Evolutionary conservation across 768 basidiomycete genomes (phyloP).

Genomic region (Multifurca ochricompacta): DNA sequence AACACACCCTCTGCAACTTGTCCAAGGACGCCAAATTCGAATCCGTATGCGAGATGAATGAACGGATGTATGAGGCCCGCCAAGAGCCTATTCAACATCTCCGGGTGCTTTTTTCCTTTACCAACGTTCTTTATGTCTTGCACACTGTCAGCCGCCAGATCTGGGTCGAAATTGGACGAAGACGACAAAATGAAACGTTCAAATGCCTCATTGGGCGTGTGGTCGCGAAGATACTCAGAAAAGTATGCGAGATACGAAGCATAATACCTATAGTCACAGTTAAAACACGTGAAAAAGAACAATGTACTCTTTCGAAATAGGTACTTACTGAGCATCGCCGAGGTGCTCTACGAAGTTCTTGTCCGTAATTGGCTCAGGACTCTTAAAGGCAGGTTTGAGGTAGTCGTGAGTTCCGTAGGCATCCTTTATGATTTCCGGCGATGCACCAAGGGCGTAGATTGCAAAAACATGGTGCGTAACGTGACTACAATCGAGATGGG

Average conservation of each 20-base stretch:
- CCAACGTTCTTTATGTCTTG: constrained; percentile 12
- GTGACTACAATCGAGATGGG: constrained; percentile 33
- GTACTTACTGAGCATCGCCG: constrained; percentile 44
- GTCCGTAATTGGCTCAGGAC: constrained; percentile 39
- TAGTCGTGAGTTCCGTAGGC: constrained; percentile 38
- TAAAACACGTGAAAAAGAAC: background rate
- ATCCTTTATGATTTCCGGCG: constrained; percentile 33
- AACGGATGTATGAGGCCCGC: constrained; percentile 55
- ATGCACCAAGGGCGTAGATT: constrained; percentile 53
- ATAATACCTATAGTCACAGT: constrained; percentile 43
- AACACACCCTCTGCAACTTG: constrained; percentile 51
- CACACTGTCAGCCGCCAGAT: constrained; percentile 19
- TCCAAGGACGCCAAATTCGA: constrained; percentile 54
- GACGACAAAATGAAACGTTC: constrained; percentile 56
- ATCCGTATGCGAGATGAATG: constrained; percentile 56
- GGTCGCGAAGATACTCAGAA: constrained; percentile 31
- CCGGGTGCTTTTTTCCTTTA: constrained; percentile 31
- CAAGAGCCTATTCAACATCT: constrained; percentile 51
- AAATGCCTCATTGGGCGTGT: constrained; percentile 39
- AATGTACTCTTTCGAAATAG: background rate
- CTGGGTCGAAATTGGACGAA: constrained; percentile 37
- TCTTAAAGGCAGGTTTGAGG: constrained; percentile 32
- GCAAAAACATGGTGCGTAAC: constrained; percentile 50
- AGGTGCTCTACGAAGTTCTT: constrained; percentile 49
- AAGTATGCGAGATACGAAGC: constrained; percentile 54